A percentile compares a stretch with the other conserved stretches of the same genome.
These are phyloP conservation scores for Lactifluus pinguis DNA, from an alignment of 768 basidiomycete species.

Conservation along the genomic window DNA sequence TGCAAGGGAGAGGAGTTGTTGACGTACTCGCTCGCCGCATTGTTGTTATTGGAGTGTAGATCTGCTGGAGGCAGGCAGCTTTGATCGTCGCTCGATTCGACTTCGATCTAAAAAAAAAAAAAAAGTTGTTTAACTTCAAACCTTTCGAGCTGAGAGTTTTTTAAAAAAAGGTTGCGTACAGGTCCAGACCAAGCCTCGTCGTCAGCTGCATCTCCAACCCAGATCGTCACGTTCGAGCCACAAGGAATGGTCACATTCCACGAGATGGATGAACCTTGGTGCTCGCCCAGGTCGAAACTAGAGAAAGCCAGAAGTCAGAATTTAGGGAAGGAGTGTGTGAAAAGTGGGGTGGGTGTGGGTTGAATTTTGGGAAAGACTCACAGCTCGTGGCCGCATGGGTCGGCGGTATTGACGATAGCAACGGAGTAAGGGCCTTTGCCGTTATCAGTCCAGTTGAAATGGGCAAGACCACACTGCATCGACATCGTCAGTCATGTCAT, in stretches of 20 bases:
- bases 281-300: conserved; percentile 52
- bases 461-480: conserved; percentile 42
- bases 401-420: conserved; percentile 39
- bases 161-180: not conserved
- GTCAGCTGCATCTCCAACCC: conserved; percentile 41
- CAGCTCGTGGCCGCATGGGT: conserved; percentile 55
- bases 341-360: too few species aligned
- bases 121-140: too few species aligned
- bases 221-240: conserved; percentile 42
- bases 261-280: conserved; percentile 32
- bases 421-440: conserved; percentile 45
- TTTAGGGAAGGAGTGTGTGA: not conserved
- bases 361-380: conserved; percentile 27
- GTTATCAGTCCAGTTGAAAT: conserved; percentile 44
- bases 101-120: too few species aligned
- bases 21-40: too few species aligned
- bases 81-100: too few species aligned
- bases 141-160: too few species aligned
- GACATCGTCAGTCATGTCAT: not conserved
- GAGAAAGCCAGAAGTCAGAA: not conserved
- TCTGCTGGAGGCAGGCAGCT: too few species aligned
- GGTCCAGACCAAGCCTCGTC: conserved; percentile 50
- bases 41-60: too few species aligned
- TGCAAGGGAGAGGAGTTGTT: too few species aligned
- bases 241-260: conserved; percentile 41